These are phyloP conservation scores for Suhomyces terraborum DNA, from an alignment of 1,139 yeast genomes.

Conservation along the genomic window DNA sequence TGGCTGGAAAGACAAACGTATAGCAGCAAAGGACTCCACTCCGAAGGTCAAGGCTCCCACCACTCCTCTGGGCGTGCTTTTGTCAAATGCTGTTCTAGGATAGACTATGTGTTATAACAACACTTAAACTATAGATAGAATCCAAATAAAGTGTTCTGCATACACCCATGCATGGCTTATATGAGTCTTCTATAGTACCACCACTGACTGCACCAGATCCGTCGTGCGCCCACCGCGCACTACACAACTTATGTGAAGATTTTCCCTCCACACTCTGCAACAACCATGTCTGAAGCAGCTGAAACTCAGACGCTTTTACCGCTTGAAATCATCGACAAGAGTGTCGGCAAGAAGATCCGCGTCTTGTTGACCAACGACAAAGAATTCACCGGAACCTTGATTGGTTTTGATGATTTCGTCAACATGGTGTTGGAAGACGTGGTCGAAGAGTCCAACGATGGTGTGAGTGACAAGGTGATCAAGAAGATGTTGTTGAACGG, in stretches of 20 bases:
- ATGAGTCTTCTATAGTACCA: too few species aligned
- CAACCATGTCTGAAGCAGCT: constrained; percentile 12
- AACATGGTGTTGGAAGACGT: constrained; percentile 89
- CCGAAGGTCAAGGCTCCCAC: not conserved
- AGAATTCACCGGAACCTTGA: constrained; percentile 83
- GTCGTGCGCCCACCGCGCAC: constrained; percentile 2
- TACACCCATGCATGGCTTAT: too few species aligned
- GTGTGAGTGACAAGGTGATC: constrained; percentile 44
- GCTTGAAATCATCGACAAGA: constrained; percentile 82
- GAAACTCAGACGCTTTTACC: constrained; percentile 52
- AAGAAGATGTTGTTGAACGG: constrained; percentile 83
- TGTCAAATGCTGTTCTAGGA: constrained; percentile 5
- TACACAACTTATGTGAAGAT: not conserved
- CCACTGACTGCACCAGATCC: too few species aligned
- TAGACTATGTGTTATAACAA: not conserved
- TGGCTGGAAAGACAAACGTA: constrained; percentile 67
- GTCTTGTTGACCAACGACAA: constrained; percentile 71
- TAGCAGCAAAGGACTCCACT: constrained; percentile 5
- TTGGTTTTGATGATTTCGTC: constrained; percentile 95
- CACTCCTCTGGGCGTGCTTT: constrained; percentile 6
- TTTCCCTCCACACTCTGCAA: constrained; percentile 7
- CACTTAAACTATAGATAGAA: not conserved
- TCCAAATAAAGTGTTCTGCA: not conserved
- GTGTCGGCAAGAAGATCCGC: constrained; percentile 79
- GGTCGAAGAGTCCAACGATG: constrained; percentile 51